Base-by-base conservation (phyloP, 306 rosid genomes). In the Cicer bijugum region DNA sequence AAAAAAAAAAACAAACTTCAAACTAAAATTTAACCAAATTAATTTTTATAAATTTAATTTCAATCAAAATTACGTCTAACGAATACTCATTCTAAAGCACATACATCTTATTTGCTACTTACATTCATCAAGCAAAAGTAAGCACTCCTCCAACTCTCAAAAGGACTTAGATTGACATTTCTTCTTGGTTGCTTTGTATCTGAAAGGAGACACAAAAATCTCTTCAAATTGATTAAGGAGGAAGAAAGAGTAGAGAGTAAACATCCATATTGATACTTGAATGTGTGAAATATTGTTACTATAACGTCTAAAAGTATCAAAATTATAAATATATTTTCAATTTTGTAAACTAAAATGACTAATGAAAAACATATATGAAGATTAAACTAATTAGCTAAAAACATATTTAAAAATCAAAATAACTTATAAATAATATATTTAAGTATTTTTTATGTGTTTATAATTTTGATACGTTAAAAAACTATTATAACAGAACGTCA, bases 41-140 rank as follows among this genome's bases (percentile, higher is more conserved):
- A 17, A 16, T 9, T 56, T 56, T 56, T 19, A 53, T 9, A 0
- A 20, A 23, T 55, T 19, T 6, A 19, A 55, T 19, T 53, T 53
- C 28, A 19, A 1, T 20, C 16, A 23, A 57, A 57, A 57, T 28
- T 23, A 23, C 6, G n/a, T 23, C 15, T 11, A 57, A 2, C 12
- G 19, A 53, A 16, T 5, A 17, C 33, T 7, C 1, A 17, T 17
- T 42, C 45, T 42, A 42, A 42, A 0, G 35, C 35, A 28, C 5
- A 28, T 28, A 7, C 2, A 42, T 42, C 2, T 57, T 58, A n/a
- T 58, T 59, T 59, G 16, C 65, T 79, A 15, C 38, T 82, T 84
- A 84, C 90, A 60, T 77, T 59, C 39, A 1, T 0, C 65, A 86
- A 0, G 81, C 96, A 88, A 47, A 23, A 84, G 83, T 77, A 90